Base-by-base conservation (phyloP, 2,329 filamentous ascomycete genomes). In the Verticillium albo-atrum region DNA sequence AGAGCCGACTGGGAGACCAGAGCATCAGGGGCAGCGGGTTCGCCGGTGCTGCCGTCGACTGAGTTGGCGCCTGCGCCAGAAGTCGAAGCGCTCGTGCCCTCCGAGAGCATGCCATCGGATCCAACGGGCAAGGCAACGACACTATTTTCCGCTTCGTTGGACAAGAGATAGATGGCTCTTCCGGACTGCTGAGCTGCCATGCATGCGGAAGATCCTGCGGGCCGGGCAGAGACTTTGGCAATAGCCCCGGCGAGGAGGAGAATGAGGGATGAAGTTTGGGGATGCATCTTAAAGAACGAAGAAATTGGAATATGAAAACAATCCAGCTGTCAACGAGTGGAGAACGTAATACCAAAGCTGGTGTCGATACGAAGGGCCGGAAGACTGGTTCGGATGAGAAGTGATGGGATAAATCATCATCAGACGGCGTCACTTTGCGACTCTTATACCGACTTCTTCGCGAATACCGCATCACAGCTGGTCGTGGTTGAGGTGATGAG, bases 121-220 rank as follows among this genome's bases (percentile, higher is more conserved):
- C 68, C 71, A 34, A 86, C 76, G 0, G 78, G 76, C 1, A 87
- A 58, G 0, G 82, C 78, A 1, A 84, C 73, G 2, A 87, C 74
- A 0, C 75, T 68, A 57, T 86, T 83, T 10, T 65, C 62, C 0
- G 75, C 63, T 2, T 81, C 75, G 64, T 88, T 88, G 35, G 79
- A 83, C 42, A 85, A 70, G 58, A 86, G 70, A 68, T 87, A 87
- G 20, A 86, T 66, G 0, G 82, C 83, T 66, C 80, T 81, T 26
- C 64, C 69, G 1, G 14, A 20, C 23, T 7, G 17, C 3, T n/a
- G 30, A 6, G 30, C 54, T 20, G 54, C 54, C 9, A 20, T 47
- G 20, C n/a, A 47, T 25, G 28, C 14, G 6, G 14, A 27, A 27
- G 54, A 20, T 6, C 32, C 20, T 7, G 25, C 23, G 34, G 54